phyloP scores from a whole-genome alignment of 306 rosid species.

The Acmispon strigosus region DNA sequence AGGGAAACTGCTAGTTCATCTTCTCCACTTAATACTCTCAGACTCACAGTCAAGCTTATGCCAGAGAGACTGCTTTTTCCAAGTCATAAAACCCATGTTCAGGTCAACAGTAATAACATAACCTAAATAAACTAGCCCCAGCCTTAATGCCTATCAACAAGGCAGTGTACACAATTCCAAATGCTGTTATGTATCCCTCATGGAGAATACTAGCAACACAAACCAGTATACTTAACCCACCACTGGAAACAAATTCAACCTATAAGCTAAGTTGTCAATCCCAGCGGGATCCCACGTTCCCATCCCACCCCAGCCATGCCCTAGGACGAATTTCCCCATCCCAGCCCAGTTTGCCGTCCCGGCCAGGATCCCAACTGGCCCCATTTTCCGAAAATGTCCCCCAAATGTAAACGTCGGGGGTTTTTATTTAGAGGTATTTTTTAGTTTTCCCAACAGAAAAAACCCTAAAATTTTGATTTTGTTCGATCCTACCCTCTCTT shows the following conservation, averaged over 20 bases:
- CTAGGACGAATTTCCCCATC: too few species aligned
- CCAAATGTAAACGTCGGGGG: too few species aligned
- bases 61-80: conserved; percentile 2
- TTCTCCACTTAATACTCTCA: background rate
- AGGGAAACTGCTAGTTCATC: conserved; percentile 13
- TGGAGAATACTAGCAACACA: background rate
- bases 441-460: too few species aligned
- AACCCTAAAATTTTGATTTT: too few species aligned
- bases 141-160: conserved; percentile 8
- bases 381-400: too few species aligned
- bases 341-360: too few species aligned
- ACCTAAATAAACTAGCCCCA: conserved; percentile 1
- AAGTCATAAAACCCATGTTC: background rate
- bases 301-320: too few species aligned
- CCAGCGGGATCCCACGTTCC: too few species aligned
- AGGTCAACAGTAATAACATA: background rate
- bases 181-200: background rate
- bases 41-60: conserved; percentile 4
- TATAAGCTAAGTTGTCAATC: too few species aligned
- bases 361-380: too few species aligned
- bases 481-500: too few species aligned
- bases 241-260: conserved; percentile 19
- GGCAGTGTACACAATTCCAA: background rate
- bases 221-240: background rate
- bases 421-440: too few species aligned